phyloP scores from a whole-genome alignment of 441 rosid genomes.

The Biscutella laevigata region DNA sequence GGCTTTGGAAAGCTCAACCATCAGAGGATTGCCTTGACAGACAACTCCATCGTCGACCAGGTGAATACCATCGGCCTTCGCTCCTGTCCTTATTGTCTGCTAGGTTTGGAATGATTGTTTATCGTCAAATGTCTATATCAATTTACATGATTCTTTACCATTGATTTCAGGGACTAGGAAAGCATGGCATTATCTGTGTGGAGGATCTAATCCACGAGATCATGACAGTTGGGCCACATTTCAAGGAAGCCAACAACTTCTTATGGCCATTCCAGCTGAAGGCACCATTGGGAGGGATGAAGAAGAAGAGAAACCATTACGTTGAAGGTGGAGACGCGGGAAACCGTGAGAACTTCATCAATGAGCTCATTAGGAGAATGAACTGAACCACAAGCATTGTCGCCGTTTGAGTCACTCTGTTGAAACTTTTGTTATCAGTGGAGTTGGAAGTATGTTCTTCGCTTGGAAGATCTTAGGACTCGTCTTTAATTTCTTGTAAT shows the following conservation, averaged over 20 bases:
- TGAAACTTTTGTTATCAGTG: neutral
- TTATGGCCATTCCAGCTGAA: slow-evolving; percentile 75
- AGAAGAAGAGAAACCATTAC: slow-evolving; percentile 74
- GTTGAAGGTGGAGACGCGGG: slow-evolving; percentile 84
- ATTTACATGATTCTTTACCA: neutral
- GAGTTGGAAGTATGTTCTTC: neutral
- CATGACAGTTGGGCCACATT: slow-evolving; percentile 69
- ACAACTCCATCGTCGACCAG: slow-evolving; percentile 61
- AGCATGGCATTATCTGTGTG: slow-evolving; percentile 47
- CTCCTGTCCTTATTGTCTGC: neutral
- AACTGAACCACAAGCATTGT: slow-evolving; percentile 26
- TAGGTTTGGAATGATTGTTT: neutral
- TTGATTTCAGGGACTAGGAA: slow-evolving; percentile 47
- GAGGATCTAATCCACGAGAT: slow-evolving; percentile 74
- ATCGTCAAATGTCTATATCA: neutral
- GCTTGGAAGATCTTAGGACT: too few relatives aligned
- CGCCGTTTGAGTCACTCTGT: neutral
- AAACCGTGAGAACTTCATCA: slow-evolving; percentile 63
- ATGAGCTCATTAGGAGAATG: slow-evolving; percentile 66
- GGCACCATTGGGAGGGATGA: slow-evolving; percentile 65
- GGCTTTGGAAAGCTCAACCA: slow-evolving; percentile 67
- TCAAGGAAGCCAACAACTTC: slow-evolving; percentile 74
- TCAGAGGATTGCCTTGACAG: slow-evolving; percentile 59
- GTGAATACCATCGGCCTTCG: slow-evolving; percentile 20
- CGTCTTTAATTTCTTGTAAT: too few relatives aligned